A percentile compares a stretch with the other conserved stretches of the same genome.
Conservation (phyloP, 768 basidiomycete genomes). For the Rhizopogon sp. region DNA sequence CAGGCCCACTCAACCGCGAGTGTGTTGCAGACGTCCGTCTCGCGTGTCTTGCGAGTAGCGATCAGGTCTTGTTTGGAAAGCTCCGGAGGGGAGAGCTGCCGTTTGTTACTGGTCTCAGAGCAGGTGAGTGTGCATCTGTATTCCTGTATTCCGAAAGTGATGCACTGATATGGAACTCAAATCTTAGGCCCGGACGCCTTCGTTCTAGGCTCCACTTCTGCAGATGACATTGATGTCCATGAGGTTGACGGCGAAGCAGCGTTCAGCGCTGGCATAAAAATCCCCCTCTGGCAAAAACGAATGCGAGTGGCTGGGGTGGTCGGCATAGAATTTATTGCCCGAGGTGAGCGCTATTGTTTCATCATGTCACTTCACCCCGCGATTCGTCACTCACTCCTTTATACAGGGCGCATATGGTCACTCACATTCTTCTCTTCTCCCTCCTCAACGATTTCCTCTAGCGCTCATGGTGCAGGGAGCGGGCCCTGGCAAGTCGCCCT, state of each 20-base stretch:
- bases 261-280: constrained; percentile 36
- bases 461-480: background rate
- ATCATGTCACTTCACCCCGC: background rate
- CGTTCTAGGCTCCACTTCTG: constrained; percentile 36
- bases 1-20: constrained; percentile 35
- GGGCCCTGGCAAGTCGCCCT: constrained; percentile 42
- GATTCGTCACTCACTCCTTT: background rate
- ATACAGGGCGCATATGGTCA: constrained; percentile 23
- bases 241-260: constrained; percentile 46
- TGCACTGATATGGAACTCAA: background rate
- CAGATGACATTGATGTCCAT: constrained; percentile 52
- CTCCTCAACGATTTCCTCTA: background rate
- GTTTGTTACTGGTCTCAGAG: constrained; percentile 6
- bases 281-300: constrained; percentile 54
- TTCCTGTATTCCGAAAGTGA: no score
- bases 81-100: constrained; percentile 10
- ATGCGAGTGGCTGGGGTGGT: constrained; percentile 58
- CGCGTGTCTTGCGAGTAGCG: constrained; percentile 45
- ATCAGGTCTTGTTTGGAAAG: constrained; percentile 22
- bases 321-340: constrained; percentile 61
- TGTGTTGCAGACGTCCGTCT: constrained; percentile 59
- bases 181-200: constrained; percentile 42
- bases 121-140: constrained; percentile 3
- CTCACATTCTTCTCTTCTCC: constrained; percentile 18
- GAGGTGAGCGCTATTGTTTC: constrained; percentile 24